Conservation (phyloP, 1,284 basidiomycete genomes). For the Dichomitus squalens region DNA sequence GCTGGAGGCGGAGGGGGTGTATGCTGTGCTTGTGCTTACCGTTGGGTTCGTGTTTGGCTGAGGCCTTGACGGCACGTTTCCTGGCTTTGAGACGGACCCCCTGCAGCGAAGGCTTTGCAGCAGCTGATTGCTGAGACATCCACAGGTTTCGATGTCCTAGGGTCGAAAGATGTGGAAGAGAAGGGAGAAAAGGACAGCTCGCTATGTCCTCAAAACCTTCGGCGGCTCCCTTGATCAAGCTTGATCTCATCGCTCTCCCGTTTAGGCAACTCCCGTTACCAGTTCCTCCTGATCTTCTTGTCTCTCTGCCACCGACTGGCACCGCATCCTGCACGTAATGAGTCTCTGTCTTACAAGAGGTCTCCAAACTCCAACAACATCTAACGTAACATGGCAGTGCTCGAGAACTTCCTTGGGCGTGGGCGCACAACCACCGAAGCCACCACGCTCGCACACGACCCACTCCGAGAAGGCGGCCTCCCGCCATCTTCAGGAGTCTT, state of each 20-base stretch:
- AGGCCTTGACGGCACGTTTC: constrained; percentile 85
- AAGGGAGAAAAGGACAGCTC: constrained; percentile 9
- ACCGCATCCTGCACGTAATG: neutral
- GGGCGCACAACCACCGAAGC: constrained; percentile 3
- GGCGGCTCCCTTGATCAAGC: constrained; percentile 14
- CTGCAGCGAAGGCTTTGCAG: constrained; percentile 83
- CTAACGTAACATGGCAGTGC: constrained; percentile 13
- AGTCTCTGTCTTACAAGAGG: too few relatives aligned
- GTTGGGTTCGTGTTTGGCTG: constrained; percentile 86
- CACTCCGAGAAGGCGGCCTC: neutral
- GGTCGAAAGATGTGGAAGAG: constrained; percentile 34
- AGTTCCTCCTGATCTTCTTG: neutral
- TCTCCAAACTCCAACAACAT: too few relatives aligned
- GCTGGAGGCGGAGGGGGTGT: neutral
- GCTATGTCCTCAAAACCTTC: constrained; percentile 2
- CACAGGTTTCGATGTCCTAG: constrained; percentile 48
- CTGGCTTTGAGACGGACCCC: constrained; percentile 88
- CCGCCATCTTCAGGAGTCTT: neutral
- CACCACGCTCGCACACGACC: neutral
- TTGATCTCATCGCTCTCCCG: constrained; percentile 17
- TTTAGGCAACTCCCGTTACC: constrained; percentile 8
- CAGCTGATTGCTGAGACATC: constrained; percentile 84
- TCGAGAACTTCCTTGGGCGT: constrained; percentile 11
- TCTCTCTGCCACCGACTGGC: neutral
- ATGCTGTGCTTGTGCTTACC: constrained; percentile 41